Base-by-base conservation (phyloP, 208 protist genomes). In the Trypanosoma brucei region DNA sequence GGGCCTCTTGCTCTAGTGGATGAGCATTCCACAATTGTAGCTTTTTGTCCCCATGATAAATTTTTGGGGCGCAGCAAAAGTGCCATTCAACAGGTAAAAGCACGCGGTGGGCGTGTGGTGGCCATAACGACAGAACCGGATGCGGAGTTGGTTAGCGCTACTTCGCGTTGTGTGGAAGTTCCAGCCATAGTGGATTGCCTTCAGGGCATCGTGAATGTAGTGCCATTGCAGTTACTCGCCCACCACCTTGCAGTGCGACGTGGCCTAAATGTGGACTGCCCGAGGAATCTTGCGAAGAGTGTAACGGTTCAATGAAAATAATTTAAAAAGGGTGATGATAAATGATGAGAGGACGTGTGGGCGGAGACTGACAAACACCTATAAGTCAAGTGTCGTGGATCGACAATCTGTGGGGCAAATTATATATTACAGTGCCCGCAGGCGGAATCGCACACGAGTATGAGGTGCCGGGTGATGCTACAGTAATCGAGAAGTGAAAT, bases 1-100 rank as follows among this genome's bases (percentile, higher is more conserved):
- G 98, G 98, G 7, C 96, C 98, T 9, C 86, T 99, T 13, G 98
- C 98, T 33, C 78, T 99, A 3, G 91, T 99, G 40, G 96, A 98
- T 52, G 83, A 91, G 58, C 69, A 86, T 14, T 88, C 97, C 37
- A 82, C 92, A 5, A 88, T 99, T 11, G 78, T 98, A 52, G 79
- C 97, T 14, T 79, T 99, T 37, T 94, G 83, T 72, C 65, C 86
- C 1, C 72, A 86, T 48, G 87, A 96, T 55, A 71, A 73, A 52
- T 68, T 85, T 62, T 94, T 93, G 54, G 73, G 70, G 35, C 80
- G 78, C 40, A 81, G 79, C 55, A 93, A 93, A 65, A 87, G 81
- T 34, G 93, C 92, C 0, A 79, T 97, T 50, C 82, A 95, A 65
- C 95, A 97, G 65, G 83, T 98, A 33, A 61, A 70, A 51, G 93